Percentiles rank a stretch among this genome's conserved stretches.
Conservation (phyloP, 2,329 filamentous ascomycete species). For the Xylaria sp. region DNA sequence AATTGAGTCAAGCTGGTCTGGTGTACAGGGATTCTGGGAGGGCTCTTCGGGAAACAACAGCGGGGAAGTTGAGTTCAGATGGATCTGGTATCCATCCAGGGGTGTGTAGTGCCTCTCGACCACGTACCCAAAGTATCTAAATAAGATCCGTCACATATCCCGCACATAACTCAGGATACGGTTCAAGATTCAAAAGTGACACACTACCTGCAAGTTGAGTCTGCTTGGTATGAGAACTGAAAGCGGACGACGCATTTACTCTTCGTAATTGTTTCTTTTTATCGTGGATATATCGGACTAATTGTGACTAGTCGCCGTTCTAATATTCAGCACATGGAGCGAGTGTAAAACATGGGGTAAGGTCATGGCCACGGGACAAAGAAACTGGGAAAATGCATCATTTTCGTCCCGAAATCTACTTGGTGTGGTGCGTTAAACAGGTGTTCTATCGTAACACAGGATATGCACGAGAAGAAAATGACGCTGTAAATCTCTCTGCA, state of each 20-base stretch:
- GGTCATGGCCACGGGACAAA: not conserved
- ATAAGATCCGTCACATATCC: conserved; percentile 12
- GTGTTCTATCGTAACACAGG: conserved; percentile 28
- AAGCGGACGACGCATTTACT: not conserved
- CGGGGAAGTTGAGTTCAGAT: not conserved
- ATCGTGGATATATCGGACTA: not conserved
- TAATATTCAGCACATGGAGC: not conserved
- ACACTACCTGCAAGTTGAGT: not conserved
- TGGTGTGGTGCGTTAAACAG: not conserved
- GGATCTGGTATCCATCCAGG: not conserved
- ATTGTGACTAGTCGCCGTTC: conserved; percentile 7
- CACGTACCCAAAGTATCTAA: not conserved
- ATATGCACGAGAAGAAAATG: conserved; percentile 40
- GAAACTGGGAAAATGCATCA: not conserved
- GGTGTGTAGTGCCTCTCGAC: not conserved
- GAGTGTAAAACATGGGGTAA: not conserved
- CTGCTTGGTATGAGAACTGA: not conserved
- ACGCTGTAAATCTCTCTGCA: conserved; percentile 32
- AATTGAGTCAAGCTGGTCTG: conserved; percentile 6
- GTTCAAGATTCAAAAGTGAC: conserved; percentile 1
- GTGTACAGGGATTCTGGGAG: conserved; percentile 6
- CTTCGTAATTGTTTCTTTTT: not conserved
- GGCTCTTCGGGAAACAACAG: conserved; percentile 1
- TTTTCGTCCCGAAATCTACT: conserved; percentile 10
- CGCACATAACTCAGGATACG: not conserved